Percentiles rank a stretch among this genome's conserved stretches.
phyloP scores from a whole-genome alignment of 1,284 basidiomycete species.

The Ustilago vetiveriae region DNA sequence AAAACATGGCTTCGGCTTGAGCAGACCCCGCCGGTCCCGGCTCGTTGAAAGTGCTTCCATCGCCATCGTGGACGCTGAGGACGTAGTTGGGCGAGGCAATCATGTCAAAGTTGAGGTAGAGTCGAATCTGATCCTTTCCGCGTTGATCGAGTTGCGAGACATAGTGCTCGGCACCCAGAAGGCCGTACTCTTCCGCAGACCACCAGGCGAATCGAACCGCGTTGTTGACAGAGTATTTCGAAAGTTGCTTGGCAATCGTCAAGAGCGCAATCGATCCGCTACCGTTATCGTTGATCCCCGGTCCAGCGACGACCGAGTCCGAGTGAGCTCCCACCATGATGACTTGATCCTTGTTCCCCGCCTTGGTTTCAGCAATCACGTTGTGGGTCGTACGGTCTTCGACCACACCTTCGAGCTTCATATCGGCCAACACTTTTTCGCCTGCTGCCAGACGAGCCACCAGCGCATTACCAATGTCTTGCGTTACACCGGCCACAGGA shows the following conservation, averaged over 20 bases:
- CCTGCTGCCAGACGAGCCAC: conserved; percentile 19
- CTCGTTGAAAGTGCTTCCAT: conserved; percentile 29
- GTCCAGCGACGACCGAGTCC: conserved; percentile 31
- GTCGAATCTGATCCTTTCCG: conserved; percentile 30
- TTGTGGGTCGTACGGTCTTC: conserved; percentile 36
- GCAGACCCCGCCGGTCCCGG: conserved; percentile 34
- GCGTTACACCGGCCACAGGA: conserved; percentile 23
- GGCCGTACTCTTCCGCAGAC: conserved; percentile 42
- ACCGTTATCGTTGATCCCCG: conserved; percentile 48
- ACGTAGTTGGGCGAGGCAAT: conserved; percentile 43
- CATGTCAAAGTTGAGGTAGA: conserved; percentile 48
- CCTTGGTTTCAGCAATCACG: conserved; percentile 38
- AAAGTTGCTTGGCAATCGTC: conserved; percentile 35
- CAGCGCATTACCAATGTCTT: conserved; percentile 12
- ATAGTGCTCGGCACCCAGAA: conserved; percentile 40
- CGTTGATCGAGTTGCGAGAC: conserved; percentile 14
- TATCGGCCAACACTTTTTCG: conserved; percentile 26
- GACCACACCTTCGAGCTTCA: conserved; percentile 25
- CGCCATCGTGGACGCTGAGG: conserved; percentile 35
- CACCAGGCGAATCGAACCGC: conserved; percentile 43
- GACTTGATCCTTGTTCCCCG: conserved; percentile 25
- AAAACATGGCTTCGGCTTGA: conserved; percentile 25
- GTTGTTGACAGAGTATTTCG: conserved; percentile 30
- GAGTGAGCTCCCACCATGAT: conserved; percentile 41
- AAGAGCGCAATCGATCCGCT: conserved; percentile 34